phyloP scores from a whole-genome alignment of 768 basidiomycete genomes.

The Kwoniella mangroviensis region DNA sequence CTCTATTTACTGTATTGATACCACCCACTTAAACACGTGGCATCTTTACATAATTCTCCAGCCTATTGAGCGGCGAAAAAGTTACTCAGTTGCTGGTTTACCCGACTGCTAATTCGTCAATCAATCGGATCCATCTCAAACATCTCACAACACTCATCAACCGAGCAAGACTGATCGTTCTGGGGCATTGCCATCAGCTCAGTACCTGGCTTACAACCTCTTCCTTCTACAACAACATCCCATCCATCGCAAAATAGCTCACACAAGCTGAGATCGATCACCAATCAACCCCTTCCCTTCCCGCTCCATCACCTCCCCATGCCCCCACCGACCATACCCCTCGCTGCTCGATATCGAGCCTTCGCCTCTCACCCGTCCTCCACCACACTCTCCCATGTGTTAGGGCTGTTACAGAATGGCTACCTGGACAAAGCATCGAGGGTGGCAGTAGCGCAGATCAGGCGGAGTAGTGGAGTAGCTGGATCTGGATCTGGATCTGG shows the following conservation, averaged over 20 bases:
- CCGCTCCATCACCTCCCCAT: background rate
- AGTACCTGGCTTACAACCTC: background rate
- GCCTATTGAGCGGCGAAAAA: conserved; percentile 3
- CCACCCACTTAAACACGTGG: conserved; percentile 5
- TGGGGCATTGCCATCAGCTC: background rate
- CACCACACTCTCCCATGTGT: conserved; percentile 13
- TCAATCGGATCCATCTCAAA: background rate
- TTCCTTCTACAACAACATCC: background rate
- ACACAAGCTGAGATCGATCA: background rate
- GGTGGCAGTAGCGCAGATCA: conserved; percentile 14
- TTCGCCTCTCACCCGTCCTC: background rate
- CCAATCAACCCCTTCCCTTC: background rate
- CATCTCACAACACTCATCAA: background rate
- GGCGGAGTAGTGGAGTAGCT: conserved; percentile 9
- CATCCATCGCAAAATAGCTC: background rate
- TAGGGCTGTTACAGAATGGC: conserved; percentile 20
- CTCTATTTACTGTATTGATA: background rate
- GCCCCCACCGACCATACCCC: background rate
- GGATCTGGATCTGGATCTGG: background rate
- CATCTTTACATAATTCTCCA: background rate
- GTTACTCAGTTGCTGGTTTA: conserved; percentile 8
- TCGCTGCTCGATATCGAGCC: conserved; percentile 11
- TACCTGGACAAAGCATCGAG: conserved; percentile 14
- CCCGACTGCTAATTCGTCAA: conserved; percentile 8
- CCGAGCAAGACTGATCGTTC: too few relatives aligned